phyloP scores from a whole-genome alignment of 768 basidiomycete genomes.

The Suillus luteus region DNA sequence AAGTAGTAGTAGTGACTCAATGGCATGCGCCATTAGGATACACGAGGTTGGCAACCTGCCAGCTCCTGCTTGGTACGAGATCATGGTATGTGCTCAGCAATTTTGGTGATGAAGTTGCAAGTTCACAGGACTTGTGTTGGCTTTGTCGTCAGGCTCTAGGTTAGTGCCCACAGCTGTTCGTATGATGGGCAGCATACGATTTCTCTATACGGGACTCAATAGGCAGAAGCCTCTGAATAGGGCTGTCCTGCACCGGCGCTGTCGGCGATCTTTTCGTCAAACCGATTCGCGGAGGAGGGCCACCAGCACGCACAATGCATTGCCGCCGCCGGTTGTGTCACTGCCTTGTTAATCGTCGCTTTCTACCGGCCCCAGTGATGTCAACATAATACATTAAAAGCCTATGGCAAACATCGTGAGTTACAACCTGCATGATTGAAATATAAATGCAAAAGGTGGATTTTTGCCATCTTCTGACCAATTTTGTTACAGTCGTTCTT shows the following conservation, averaged over 20 bases:
- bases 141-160: neutral
- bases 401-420: neutral
- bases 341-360: neutral
- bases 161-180: neutral
- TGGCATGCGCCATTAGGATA: too few species aligned
- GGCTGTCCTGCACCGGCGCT: slow-evolving; percentile 1
- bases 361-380: neutral
- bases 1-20: too few species aligned
- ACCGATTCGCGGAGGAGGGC: neutral
- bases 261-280: neutral
- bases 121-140: neutral
- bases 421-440: neutral
- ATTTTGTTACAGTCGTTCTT: neutral
- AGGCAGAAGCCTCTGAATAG: neutral
- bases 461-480: neutral
- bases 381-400: neutral
- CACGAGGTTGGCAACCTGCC: too few species aligned
- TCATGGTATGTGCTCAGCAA: neutral
- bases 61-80: neutral
- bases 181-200: neutral
- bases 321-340: neutral
- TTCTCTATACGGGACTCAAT: neutral
- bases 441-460: neutral
- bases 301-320: neutral
- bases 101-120: neutral